Base-by-base conservation (phyloP, 768 basidiomycete genomes). In the Steccherinum ochraceum region DNA sequence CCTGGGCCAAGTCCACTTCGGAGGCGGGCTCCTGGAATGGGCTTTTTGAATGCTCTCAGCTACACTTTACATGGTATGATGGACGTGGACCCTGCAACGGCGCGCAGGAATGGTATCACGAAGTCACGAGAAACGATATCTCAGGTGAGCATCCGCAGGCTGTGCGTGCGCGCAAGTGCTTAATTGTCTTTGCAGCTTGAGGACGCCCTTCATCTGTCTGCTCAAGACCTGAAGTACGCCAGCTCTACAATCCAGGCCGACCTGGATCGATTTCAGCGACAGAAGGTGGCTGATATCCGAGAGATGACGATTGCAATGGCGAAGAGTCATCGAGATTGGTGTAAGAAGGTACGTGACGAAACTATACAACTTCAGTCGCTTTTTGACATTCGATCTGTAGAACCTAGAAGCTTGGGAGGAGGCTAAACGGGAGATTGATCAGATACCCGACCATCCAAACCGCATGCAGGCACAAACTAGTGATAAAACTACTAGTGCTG, bases 381-480 rank as follows among this genome's bases (percentile, higher is more conserved):
- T 26, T 12, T 40, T 16, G 26, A 43, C 19, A 39, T 39, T 41
- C 16, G 23, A 24, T 45, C 10, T 40, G 40, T 58, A 97, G 95
- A 99, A 98, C 69, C 74, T 99, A 46, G 90, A 96, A 62, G 89
- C 87, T 48, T 99, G 96, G 96, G 87, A 95, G 70, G 93, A 93
- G 61, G 96, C 93, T 7, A 91, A 91, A 73, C 80, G 79, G 58
- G 93, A 95, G 61, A 89, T 96, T 56, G 82, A 83, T 49, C 86
- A 86, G 69, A 94, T 99, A 64, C 86, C 92, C 27, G 80, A 84
- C 50, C 93, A 96, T 66, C 93, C 93, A 13, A 96, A 94, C 65
- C 79, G 75, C 60, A 64, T 70, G 42, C 30, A 35, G 30, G n/a
- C 41, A 18, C n/a, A 43, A 18, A 23, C 16, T 18, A 23, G 41